Evolutionary conservation across 257 asterid genomes (phyloP).

Genomic region (Solanum gracilifrons): DNA sequence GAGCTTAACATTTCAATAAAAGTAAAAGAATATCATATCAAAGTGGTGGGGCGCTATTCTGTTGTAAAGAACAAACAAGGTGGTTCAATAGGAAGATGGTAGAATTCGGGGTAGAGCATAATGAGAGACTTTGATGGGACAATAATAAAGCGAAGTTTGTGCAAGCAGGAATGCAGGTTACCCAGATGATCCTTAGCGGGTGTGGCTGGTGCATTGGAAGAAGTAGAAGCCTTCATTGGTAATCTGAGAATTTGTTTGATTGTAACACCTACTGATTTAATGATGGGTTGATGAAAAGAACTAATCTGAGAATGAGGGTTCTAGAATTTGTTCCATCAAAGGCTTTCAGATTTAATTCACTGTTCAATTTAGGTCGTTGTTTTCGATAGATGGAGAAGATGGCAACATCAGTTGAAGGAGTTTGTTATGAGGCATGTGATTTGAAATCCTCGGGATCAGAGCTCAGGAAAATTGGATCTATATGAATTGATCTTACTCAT

Average conservation of each 20-base stretch:
- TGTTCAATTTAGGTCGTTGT: too few relatives aligned
- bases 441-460: constrained; percentile 30
- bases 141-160: not conserved
- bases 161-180: not conserved
- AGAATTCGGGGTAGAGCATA: too few relatives aligned
- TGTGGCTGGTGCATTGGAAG: not conserved
- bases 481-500: constrained; percentile 35
- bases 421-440: constrained; percentile 4
- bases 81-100: too few relatives aligned
- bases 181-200: not conserved
- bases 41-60: too few relatives aligned
- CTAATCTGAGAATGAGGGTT: constrained; percentile 27
- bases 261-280: constrained; percentile 2
- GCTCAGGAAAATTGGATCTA: constrained; percentile 21
- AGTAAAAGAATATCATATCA: too few relatives aligned
- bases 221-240: not conserved
- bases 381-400: not conserved
- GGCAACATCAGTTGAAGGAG: too few relatives aligned
- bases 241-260: not conserved
- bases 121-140: not conserved
- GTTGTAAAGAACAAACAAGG: too few relatives aligned
- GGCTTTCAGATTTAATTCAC: not conserved
- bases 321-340: not conserved
- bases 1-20: too few relatives aligned
- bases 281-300: not conserved